Evolutionary conservation across 768 basidiomycete genomes (phyloP), one percentile per base, ranked within the genome.

Genomic region (Phanerochaete carnosa): DNA sequence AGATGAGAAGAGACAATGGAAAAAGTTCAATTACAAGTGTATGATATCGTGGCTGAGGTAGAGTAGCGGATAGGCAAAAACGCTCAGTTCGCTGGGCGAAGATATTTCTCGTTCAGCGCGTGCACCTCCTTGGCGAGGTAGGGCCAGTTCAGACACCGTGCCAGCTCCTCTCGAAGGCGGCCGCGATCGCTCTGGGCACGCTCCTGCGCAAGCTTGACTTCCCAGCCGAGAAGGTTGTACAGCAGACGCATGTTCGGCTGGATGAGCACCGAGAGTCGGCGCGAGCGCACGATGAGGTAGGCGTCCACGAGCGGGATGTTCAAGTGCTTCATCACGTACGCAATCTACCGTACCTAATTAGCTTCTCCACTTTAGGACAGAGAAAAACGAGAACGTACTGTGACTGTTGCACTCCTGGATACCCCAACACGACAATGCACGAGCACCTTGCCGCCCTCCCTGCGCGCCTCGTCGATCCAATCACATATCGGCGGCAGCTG

Each of bases 381-480:
- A 33, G 23, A 64, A 46, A 53, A 55, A n/a, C 16, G 46, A 37
- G 59, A 25, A 83, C 86, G 72, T 67, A 89, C 88, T 63, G 91
- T 91, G 62, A 98, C 94, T 32, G 94, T 96, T 29, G 96, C 95
- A 69, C 90, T 93, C 62, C 96, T 78, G 46, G 90, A 92, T 45
- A 98, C 96, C n/a, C 96, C 96, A n/a, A 98, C 96, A n/a, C 95
- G 83, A 73, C 96, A 98, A 74, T 98, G 96, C 8, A 98, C 94
- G 55, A 98, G 80, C 33, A 96, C 89, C 69, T 91, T 90, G 2
- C 96, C 96, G 7, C 95, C 95, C 53, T 87, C 83, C 33, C 76
- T 73, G 43, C 93, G 78, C 45, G 94, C 96, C 54, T 83, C 80
- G 68, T 96, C 94, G 66, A 98, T 98, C 92, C 95, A 98, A 49